Conservation (phyloP, 305 asterid genomes). For the Solanum hybrid region DNA sequence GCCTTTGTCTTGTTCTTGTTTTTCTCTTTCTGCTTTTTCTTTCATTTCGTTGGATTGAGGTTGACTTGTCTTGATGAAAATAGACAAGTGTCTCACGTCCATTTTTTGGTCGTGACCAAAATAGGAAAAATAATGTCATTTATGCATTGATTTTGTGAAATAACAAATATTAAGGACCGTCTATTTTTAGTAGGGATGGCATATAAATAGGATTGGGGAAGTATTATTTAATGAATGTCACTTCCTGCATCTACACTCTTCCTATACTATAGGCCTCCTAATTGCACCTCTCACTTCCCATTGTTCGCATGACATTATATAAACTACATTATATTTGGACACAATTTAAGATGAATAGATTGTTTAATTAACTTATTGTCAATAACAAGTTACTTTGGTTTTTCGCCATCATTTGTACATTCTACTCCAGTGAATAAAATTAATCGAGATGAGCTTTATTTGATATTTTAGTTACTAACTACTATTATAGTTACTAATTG, state of each 20-base stretch:
- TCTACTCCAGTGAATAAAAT: background rate
- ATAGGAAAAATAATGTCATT: background rate
- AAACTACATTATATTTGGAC: background rate
- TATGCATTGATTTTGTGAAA: background rate
- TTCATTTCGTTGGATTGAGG: background rate
- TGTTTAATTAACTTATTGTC: background rate
- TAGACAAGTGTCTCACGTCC: background rate
- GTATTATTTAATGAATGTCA: background rate
- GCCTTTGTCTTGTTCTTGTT: background rate
- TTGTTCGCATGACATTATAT: background rate
- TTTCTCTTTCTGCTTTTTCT: too few relatives aligned
- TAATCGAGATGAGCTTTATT: background rate
- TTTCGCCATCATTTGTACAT: background rate
- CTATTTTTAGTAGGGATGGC: background rate
- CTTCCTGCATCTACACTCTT: background rate
- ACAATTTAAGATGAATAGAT: background rate
- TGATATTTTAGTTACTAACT: background rate
- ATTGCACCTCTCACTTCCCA: background rate
- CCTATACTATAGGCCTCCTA: background rate
- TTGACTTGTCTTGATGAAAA: background rate
- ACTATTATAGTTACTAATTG: background rate
- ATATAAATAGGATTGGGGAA: background rate
- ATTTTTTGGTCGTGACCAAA: background rate
- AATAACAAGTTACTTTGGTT: background rate
- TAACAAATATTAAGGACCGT: background rate